These are phyloP conservation scores for Tylopilus sp. DNA, from an alignment of 768 basidiomycete genomes.

Conservation along the genomic window DNA sequence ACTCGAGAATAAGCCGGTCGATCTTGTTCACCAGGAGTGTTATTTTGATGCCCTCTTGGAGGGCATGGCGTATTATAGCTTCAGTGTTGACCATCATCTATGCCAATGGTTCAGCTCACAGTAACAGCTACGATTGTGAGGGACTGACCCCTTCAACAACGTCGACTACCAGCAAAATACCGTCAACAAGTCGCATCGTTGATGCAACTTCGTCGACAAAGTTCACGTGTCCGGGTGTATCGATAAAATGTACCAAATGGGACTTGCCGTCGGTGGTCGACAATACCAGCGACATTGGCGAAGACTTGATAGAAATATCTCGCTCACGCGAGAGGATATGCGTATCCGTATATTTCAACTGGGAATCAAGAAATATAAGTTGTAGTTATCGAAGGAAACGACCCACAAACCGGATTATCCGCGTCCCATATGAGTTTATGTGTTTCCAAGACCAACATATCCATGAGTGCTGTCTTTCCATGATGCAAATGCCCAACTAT, in stretches of 20 bases:
- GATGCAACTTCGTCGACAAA: slow-evolving; percentile 98
- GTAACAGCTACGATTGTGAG: background rate
- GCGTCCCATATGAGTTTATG: slow-evolving; percentile 94
- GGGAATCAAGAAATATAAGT: slow-evolving; percentile 19
- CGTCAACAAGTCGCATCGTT: slow-evolving; percentile 83
- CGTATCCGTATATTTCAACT: slow-evolving; percentile 96
- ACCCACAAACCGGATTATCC: slow-evolving; percentile 70
- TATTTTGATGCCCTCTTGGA: slow-evolving; percentile 86
- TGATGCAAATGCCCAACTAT: slow-evolving; percentile 97
- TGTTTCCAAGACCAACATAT: slow-evolving; percentile 96
- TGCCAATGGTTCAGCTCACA: slow-evolving; percentile 10
- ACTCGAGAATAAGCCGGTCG: slow-evolving; percentile 93
- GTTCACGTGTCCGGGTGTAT: slow-evolving; percentile 98
- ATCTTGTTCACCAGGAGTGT: slow-evolving; percentile 97
- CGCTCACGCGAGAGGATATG: slow-evolving; percentile 86
- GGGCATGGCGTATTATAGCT: slow-evolving; percentile 79
- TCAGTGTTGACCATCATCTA: slow-evolving; percentile 94
- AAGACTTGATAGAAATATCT: slow-evolving; percentile 93
- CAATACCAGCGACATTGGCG: slow-evolving; percentile 91
- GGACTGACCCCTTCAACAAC: slow-evolving; percentile 92
- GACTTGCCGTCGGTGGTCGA: slow-evolving; percentile 87
- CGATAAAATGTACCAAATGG: slow-evolving; percentile 88
- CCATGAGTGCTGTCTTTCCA: slow-evolving; percentile 94
- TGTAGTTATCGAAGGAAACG: slow-evolving; percentile 7
- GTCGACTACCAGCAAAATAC: slow-evolving; percentile 91